These are phyloP conservation scores for Peronosclerospora sorghi DNA, from an alignment of 352 stramenopile genomes.

Conservation along the genomic window DNA sequence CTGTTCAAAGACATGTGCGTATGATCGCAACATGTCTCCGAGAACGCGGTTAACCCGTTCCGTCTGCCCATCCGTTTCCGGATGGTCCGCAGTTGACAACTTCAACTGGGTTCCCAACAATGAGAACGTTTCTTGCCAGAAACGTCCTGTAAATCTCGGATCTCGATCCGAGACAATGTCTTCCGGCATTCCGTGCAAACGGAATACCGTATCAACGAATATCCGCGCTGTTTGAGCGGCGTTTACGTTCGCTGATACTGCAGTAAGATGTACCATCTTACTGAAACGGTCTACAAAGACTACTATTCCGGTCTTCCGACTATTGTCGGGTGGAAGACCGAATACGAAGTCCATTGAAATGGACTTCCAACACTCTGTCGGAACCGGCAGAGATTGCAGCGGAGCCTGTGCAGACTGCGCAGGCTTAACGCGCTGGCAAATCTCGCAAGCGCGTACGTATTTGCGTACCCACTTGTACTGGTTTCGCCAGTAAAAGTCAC, in stretches of 20 bases:
- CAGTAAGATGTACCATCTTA: not conserved
- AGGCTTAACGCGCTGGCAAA: no score
- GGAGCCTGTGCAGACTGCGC: not conserved
- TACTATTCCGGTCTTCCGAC: not conserved
- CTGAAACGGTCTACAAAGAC: not conserved
- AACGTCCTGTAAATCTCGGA: not conserved
- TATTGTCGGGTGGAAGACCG: not conserved
- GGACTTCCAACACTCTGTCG: not conserved
- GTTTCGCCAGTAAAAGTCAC: no score
- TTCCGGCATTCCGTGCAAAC: not conserved
- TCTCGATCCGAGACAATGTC: not conserved
- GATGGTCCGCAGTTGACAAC: constrained; percentile 1
- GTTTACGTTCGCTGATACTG: not conserved
- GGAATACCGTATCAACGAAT: not conserved
- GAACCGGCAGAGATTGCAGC: no score
- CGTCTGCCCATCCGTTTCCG: constrained; percentile 2
- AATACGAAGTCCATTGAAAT: constrained; percentile 3
- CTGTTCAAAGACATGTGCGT: not conserved
- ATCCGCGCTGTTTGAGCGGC: not conserved
- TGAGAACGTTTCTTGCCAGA: not conserved
- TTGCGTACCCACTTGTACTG: no score
- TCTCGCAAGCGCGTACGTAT: no score
- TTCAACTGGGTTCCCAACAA: not conserved
- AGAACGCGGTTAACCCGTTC: not conserved
- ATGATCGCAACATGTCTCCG: not conserved